phyloP scores from a whole-genome alignment of 768 basidiomycete genomes.

The Pholiota microspora region DNA sequence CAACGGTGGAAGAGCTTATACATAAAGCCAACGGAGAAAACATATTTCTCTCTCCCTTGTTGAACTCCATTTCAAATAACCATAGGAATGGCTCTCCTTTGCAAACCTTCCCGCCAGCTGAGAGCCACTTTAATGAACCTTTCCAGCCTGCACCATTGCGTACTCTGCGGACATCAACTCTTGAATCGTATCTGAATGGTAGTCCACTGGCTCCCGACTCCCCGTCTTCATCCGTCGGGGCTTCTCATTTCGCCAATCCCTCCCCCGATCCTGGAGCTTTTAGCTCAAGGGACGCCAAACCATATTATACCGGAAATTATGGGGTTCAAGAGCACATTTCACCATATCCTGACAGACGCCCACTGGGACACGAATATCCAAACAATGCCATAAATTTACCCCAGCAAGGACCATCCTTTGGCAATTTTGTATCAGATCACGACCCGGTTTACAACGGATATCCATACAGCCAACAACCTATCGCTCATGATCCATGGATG shows the following conservation, averaged over 20 bases:
- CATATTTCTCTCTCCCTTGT: conserved; percentile 59
- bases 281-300: conserved; percentile 41
- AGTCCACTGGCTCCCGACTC: conserved; percentile 64
- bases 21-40: conserved; percentile 50
- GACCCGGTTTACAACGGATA: conserved; percentile 17
- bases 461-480: conserved; percentile 14
- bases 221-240: conserved; percentile 70
- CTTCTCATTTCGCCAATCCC: conserved; percentile 57
- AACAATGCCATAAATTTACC: conserved; percentile 5
- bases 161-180: conserved; percentile 55
- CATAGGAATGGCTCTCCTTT: conserved; percentile 50
- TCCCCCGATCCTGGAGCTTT: conserved; percentile 70
- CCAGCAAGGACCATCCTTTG: conserved; percentile 22
- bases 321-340: conserved; percentile 14
- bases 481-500: conserved; percentile 20
- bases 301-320: conserved; percentile 28
- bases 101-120: conserved; percentile 31
- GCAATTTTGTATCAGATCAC: conserved; percentile 18
- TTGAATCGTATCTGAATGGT: conserved; percentile 57
- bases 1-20: conserved; percentile 57
- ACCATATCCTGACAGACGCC: conserved; percentile 15
- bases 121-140: conserved; percentile 44
- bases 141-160: conserved; percentile 69
- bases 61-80: conserved; percentile 53
- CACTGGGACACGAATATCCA: conserved; percentile 18